phyloP scores from a whole-genome alignment of 352 stramenopile species.

The Phytophthora melonis region DNA sequence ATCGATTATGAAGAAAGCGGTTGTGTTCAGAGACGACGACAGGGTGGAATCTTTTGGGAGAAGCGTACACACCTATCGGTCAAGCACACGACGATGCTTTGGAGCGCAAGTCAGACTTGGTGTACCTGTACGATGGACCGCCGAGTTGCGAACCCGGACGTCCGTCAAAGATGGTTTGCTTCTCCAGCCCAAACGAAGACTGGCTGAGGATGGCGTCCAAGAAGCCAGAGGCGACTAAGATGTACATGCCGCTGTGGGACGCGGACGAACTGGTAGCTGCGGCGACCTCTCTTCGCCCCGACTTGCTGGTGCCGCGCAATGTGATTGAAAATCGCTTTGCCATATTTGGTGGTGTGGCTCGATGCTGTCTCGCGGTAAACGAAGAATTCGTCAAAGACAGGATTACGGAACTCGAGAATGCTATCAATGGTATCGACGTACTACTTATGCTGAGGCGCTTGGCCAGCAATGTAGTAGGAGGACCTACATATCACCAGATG shows the following conservation, averaged over 20 bases:
- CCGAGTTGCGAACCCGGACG: background rate
- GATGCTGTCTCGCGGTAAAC: background rate
- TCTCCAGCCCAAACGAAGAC: conserved; percentile 6
- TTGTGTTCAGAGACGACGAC: conserved; percentile 1
- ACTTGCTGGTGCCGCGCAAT: background rate
- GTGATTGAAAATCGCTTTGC: conserved; percentile 4
- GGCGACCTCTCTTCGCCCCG: background rate
- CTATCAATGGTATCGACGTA: too few species aligned
- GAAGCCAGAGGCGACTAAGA: too few species aligned
- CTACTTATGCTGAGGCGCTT: background rate
- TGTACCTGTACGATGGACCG: conserved; percentile 12
- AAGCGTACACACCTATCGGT: background rate
- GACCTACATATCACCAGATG: background rate
- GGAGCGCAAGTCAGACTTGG: background rate
- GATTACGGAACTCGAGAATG: too few species aligned
- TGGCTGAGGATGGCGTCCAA: background rate
- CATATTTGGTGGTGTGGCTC: conserved; percentile 10
- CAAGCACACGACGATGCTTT: background rate
- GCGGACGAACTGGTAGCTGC: background rate
- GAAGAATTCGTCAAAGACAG: too few species aligned
- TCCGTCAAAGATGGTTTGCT: conserved; percentile 2
- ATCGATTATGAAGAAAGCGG: background rate
- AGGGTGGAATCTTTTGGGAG: background rate
- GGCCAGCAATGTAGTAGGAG: background rate
- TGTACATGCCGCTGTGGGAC: conserved; percentile 21